These are phyloP conservation scores for Phaeosphaeriaceae sp. DNA, from an alignment of 2,329 filamentous ascomycete genomes.

Conservation along the genomic window DNA sequence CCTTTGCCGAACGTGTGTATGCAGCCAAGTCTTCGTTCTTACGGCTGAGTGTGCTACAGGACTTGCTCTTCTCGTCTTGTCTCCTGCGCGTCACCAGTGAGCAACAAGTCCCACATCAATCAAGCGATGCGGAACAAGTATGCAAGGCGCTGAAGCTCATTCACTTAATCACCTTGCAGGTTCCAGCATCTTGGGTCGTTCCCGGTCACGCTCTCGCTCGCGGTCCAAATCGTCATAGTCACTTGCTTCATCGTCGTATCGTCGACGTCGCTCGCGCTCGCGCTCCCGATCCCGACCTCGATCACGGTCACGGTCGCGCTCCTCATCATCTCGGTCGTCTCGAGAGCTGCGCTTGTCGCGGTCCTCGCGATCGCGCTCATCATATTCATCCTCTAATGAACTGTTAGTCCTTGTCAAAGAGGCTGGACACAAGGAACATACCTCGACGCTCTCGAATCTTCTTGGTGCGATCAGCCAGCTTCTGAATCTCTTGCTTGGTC, in stretches of 20 bases:
- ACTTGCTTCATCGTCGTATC: slow-evolving; percentile 39
- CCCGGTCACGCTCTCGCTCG: slow-evolving; percentile 25
- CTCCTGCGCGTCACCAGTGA: background rate
- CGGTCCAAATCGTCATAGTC: slow-evolving; percentile 33
- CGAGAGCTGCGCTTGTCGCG: slow-evolving; percentile 35
- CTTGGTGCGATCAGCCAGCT: slow-evolving; percentile 81
- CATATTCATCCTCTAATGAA: slow-evolving; percentile 40
- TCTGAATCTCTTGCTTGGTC: slow-evolving; percentile 87
- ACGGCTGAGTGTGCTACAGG: background rate
- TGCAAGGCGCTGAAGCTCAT: slow-evolving; percentile 6
- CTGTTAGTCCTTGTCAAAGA: slow-evolving; percentile 16
- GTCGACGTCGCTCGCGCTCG: slow-evolving; percentile 25
- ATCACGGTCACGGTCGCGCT: slow-evolving; percentile 26
- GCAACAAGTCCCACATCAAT: background rate
- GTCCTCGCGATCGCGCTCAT: slow-evolving; percentile 36
- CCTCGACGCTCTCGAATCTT: slow-evolving; percentile 69
- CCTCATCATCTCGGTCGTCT: slow-evolving; percentile 43
- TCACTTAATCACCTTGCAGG: slow-evolving; percentile 35
- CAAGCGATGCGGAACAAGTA: background rate
- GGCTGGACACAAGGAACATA: slow-evolving; percentile 6
- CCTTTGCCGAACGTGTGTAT: background rate
- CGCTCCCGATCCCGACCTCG: slow-evolving; percentile 25
- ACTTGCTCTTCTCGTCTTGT: background rate
- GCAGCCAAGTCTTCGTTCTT: background rate
- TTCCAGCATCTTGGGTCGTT: slow-evolving; percentile 37